phyloP scores from a whole-genome alignment of 2,329 filamentous ascomycete genomes.

The Tetracladium maxilliforme region DNA sequence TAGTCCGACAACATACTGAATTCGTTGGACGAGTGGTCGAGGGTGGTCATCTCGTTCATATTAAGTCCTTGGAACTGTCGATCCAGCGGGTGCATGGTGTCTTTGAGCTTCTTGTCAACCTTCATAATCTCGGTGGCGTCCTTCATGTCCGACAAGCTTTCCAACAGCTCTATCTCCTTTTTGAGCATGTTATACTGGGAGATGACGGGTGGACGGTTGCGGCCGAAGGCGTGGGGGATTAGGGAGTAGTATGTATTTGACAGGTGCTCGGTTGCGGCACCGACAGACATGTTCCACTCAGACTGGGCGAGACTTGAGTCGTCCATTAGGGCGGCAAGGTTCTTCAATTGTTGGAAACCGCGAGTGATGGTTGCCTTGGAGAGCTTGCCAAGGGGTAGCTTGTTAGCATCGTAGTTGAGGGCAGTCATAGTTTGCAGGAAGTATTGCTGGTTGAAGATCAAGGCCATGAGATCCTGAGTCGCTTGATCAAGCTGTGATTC shows the following conservation, averaged over 20 bases:
- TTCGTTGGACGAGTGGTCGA: conserved; percentile 44
- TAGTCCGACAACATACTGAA: conserved; percentile 53
- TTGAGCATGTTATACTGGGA: conserved; percentile 41
- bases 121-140: conserved; percentile 68
- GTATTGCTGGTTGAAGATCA: conserved; percentile 71
- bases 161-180: conserved; percentile 64
- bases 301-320: conserved; percentile 28
- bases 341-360: conserved; percentile 66
- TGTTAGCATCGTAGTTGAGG: conserved; percentile 59
- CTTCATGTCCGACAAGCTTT: conserved; percentile 76
- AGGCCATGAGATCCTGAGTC: conserved; percentile 55
- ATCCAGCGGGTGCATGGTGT: conserved; percentile 51
- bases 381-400: conserved; percentile 72
- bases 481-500: conserved; percentile 43
- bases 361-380: conserved; percentile 62
- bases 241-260: conserved; percentile 70
- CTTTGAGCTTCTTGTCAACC: conserved; percentile 31
- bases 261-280: conserved; percentile 38
- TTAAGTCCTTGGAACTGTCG: conserved; percentile 56
- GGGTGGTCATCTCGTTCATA: conserved; percentile 61
- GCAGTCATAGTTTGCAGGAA: conserved; percentile 52
- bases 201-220: conserved; percentile 58
- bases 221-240: conserved; percentile 72
- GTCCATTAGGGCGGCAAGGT: conserved; percentile 53
- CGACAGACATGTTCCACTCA: conserved; percentile 22